Evolutionary conservation across 179 eudicot genomes (phyloP), one percentile per base, ranked within the genome.

Genomic region (Amaranthus tricolor): DNA sequence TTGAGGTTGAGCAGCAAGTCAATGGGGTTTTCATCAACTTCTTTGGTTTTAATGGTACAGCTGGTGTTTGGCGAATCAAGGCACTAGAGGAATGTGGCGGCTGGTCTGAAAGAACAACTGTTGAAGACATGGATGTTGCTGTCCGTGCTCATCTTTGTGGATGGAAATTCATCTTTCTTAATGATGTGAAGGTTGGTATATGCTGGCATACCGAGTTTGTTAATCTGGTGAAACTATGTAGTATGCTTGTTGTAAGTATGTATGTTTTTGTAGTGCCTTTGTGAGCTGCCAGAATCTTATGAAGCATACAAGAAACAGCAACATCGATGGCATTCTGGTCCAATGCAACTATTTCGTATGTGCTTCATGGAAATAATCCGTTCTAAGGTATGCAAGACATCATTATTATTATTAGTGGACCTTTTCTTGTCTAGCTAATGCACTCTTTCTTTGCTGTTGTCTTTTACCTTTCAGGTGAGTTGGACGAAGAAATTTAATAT

Each of bases 61-160:
- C 98, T 84, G 98, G 98, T 78, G 98, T 93, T 61, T 93, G 98
- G 98, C 91, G 95, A 81, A 88, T 89, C 52, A 88, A 89, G 81
- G 98, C 98, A 60, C 82, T 93, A 43, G 93, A 93, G 85, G 98
- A 91, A 16, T 93, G 91, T 72, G 98, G 98, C 77, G 97, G 98
- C 71, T 93, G 98, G 98, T 82, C 89, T 50, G 98, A 93, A 21
- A 78, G 98, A 66, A 93, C 98, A 63, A 91, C 98, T 72, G 98
- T 93, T 76, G 98, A 93, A 79, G 98, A 93, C 86, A 93, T 93
- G 98, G 98, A 93, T 89, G 79, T 93, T 77, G 98, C 98, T 87
- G 98, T 93, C 31, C 98, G 98, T 58, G 98, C 98, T 73, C 98
- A 93, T 78, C 91, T 93, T 75, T 86, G 89, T 80, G 98, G 98